phyloP scores from a whole-genome alignment of 2,329 filamentous ascomycete genomes.

The Ampelomyces quisqualis region DNA sequence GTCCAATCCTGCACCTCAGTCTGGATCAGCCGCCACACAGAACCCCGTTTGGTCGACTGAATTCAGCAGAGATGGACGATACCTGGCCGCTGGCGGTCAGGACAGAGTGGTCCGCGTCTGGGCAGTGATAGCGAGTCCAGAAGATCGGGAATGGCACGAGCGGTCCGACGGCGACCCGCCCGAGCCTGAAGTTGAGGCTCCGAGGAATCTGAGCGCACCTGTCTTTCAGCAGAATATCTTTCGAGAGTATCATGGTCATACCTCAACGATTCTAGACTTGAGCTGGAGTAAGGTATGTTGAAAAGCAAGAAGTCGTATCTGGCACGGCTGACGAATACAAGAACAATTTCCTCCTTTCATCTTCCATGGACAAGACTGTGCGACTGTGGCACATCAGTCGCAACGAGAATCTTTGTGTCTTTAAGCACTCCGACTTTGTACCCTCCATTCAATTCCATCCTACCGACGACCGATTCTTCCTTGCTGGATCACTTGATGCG shows the following conservation, averaged over 20 bases:
- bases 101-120: slow-evolving; percentile 85
- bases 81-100: slow-evolving; percentile 87
- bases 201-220: slow-evolving; percentile 73
- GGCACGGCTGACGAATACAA: slow-evolving; percentile 22
- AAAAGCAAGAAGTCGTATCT: background rate
- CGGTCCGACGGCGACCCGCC: slow-evolving; percentile 62
- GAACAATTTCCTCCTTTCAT: slow-evolving; percentile 94
- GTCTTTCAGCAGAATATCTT: slow-evolving; percentile 81
- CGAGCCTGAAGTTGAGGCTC: slow-evolving; percentile 51
- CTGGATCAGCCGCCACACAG: slow-evolving; percentile 41
- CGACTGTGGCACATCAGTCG: slow-evolving; percentile 88
- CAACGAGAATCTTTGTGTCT: slow-evolving; percentile 83
- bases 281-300: slow-evolving; percentile 82
- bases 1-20: slow-evolving; percentile 32
- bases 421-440: slow-evolving; percentile 93
- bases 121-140: slow-evolving; percentile 78
- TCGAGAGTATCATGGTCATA: slow-evolving; percentile 80
- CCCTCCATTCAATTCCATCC: slow-evolving; percentile 95
- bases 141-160: slow-evolving; percentile 74
- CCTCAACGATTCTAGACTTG: slow-evolving; percentile 80
- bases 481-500: slow-evolving; percentile 87
- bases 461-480: slow-evolving; percentile 91
- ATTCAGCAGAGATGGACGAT: slow-evolving; percentile 89
- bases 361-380: slow-evolving; percentile 97
- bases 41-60: slow-evolving; percentile 88